Conservation (phyloP, 1,284 basidiomycete species). For the Trametes pubescens region DNA sequence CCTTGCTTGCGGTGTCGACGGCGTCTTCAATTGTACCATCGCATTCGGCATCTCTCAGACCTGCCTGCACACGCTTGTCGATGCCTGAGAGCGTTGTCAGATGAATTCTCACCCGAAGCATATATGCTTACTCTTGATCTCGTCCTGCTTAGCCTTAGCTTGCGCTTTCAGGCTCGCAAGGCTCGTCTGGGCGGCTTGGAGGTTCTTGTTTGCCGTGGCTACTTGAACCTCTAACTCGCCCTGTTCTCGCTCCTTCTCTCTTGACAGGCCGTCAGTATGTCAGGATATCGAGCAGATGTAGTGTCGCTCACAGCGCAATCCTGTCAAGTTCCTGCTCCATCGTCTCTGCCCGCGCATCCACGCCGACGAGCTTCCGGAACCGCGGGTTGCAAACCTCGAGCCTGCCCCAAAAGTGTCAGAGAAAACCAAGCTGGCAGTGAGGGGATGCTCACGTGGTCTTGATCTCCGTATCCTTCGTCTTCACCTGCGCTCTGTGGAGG, state of each 20-base stretch:
- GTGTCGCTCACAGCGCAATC: slow-evolving; percentile 58
- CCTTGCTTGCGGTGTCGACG: slow-evolving; percentile 60
- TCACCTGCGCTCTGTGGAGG: slow-evolving; percentile 76
- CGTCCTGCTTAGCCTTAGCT: slow-evolving; percentile 68
- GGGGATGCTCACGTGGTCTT: slow-evolving; percentile 65
- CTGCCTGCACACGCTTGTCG: slow-evolving; percentile 62
- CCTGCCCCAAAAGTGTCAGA: slow-evolving; percentile 48
- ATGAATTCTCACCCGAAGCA: too few species aligned
- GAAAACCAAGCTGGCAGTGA: not conserved
- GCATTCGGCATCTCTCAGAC: slow-evolving; percentile 47
- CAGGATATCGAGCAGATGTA: not conserved
- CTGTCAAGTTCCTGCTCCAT: slow-evolving; percentile 79
- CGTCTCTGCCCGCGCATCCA: slow-evolving; percentile 63
- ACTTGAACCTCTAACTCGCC: slow-evolving; percentile 61
- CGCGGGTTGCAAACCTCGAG: slow-evolving; percentile 67
- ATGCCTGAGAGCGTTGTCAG: slow-evolving; percentile 49
- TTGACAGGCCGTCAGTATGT: slow-evolving; percentile 41
- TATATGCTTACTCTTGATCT: slow-evolving; percentile 62
- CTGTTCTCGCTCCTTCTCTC: slow-evolving; percentile 73
- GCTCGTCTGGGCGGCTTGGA: slow-evolving; percentile 70
- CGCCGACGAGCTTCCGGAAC: slow-evolving; percentile 70
- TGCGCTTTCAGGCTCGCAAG: slow-evolving; percentile 66
- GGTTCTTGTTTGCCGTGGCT: slow-evolving; percentile 57
- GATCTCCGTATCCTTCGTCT: slow-evolving; percentile 71
- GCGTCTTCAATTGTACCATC: slow-evolving; percentile 57